Evolutionary conservation across 495 filamentous ascomycete species (phyloP), one percentile per base, ranked within the genome.

Genomic region (Cairneyella variabilis): DNA sequence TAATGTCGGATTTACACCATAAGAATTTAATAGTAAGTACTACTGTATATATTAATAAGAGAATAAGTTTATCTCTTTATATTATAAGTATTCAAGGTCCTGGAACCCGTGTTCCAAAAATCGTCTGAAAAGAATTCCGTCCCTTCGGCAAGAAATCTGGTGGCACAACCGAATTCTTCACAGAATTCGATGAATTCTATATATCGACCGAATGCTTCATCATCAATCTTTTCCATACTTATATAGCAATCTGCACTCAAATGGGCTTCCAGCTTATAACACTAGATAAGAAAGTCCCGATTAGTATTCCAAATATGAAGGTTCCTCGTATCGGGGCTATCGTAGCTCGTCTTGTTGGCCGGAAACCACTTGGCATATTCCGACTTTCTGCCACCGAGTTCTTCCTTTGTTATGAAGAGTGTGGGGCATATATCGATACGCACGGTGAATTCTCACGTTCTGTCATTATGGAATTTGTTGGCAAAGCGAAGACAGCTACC

Each of bases 151-250:
- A 74, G 69, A 68, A 47, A 22, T 36, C 28, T 60, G 74, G 68
- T 5, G 89, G 90, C 9, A 83, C 79, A 52, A 96, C 93, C 4
- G 93, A 97, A 62, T 93, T 92, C 65, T 97, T 97, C 82, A 84
- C 93, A 54, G 93, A 97, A 62, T 98, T 88, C 62, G 93, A 96
- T 69, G 91, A 96, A 48, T 98, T 98, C 70, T 98, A 97, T 70
- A 91, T 98, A 57, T 91, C 93, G 7, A 83, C 89, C n/a, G 93
- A 98, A 65, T 93, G 89, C 63, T 95, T 86, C 69, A 85, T 86
- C 21, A 88, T 98, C 62, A 96, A 96, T 70, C 81, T 98, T 40
- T 97, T 97, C 78, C 89, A 96, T 67, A 85, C 82, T 1, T 90
- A 86, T 45, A 86, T 98, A 22, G 89, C 93, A 17, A 88, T 98